Conservation (phyloP, 495 filamentous ascomycete genomes). For the Penicillium bialowiezense region DNA sequence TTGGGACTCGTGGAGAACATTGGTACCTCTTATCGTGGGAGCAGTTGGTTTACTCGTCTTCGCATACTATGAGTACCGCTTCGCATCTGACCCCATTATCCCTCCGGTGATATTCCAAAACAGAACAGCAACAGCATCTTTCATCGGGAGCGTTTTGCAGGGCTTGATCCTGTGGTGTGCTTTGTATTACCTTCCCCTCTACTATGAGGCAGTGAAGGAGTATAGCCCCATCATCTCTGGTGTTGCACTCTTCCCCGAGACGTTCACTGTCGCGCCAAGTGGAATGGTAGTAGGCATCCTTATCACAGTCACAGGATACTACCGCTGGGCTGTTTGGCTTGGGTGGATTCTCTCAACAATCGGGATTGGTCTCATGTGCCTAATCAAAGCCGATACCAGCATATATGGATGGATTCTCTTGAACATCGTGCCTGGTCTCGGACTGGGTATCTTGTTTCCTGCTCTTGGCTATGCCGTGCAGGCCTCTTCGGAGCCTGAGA, state of each 20-base stretch:
- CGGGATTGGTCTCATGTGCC: slow-evolving; percentile 43
- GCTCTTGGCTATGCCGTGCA: slow-evolving; percentile 47
- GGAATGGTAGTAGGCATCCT: slow-evolving; percentile 48
- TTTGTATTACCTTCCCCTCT: slow-evolving; percentile 48
- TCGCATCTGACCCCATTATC: slow-evolving; percentile 48
- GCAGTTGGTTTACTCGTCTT: slow-evolving; percentile 42
- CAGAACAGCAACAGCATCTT: slow-evolving; percentile 43
- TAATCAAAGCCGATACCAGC: slow-evolving; percentile 43
- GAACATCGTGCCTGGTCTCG: slow-evolving; percentile 45
- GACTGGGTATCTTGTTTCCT: slow-evolving; percentile 50
- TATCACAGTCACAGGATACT: slow-evolving; percentile 44
- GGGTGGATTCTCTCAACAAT: slow-evolving; percentile 51
- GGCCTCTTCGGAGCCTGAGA: slow-evolving; percentile 39
- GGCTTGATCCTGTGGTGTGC: slow-evolving; percentile 49
- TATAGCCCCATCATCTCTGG: slow-evolving; percentile 45
- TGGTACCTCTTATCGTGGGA: slow-evolving; percentile 59
- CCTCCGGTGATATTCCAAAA: slow-evolving; percentile 47
- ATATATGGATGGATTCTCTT: slow-evolving; percentile 46
- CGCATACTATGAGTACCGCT: slow-evolving; percentile 45
- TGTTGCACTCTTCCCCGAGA: slow-evolving; percentile 46
- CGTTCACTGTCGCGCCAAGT: slow-evolving; percentile 49
- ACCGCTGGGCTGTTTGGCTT: slow-evolving; percentile 49
- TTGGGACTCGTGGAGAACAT: slow-evolving; percentile 49
- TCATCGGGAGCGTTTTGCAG: slow-evolving; percentile 43
- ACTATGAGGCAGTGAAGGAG: slow-evolving; percentile 52